A percentile compares a stretch with the other conserved stretches of the same genome.
These are phyloP conservation scores for Maudiozyma turicensis DNA, from an alignment of 805 yeast species.

Conservation along the genomic window DNA sequence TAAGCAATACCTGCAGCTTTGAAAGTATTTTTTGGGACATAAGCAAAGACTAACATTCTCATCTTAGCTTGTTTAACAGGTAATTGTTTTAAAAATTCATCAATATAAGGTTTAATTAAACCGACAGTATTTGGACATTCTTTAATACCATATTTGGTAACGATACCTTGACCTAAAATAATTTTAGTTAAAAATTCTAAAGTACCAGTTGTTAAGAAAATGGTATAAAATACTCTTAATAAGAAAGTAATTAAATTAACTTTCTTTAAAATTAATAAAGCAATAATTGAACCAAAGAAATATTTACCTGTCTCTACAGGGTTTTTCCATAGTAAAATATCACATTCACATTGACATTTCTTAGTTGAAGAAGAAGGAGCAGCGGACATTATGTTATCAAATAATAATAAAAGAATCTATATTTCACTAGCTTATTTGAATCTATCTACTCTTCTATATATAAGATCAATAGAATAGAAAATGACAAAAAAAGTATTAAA, in stretches of 20 bases:
- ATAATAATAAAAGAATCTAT: too few relatives aligned
- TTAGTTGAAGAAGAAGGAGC: neutral
- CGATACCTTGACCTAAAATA: conserved; percentile 68
- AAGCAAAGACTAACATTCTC: conserved; percentile 55
- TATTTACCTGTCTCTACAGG: conserved; percentile 67
- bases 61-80: conserved; percentile 43
- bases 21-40: conserved; percentile 61
- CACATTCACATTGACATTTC: conserved; percentile 10
- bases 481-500: too few relatives aligned
- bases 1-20: conserved; percentile 62
- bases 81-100: conserved; percentile 27
- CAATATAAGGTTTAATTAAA: conserved; percentile 25
- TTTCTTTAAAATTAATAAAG: conserved; percentile 48
- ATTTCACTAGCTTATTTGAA: too few relatives aligned
- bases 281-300: conserved; percentile 51
- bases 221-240: conserved; percentile 50
- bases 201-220: conserved; percentile 53
- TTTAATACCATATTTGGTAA: conserved; percentile 61
- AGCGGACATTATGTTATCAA: neutral
- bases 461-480: too few relatives aligned
- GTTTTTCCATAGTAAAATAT: conserved; percentile 28
- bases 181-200: conserved; percentile 71
- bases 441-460: too few relatives aligned
- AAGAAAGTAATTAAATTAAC: conserved; percentile 54
- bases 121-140: conserved; percentile 29